Percentiles rank a stretch among this genome's conserved stretches.
Evolutionary conservation across 805 yeast species (phyloP).

Genomic region (Yarrowia sp.): DNA sequence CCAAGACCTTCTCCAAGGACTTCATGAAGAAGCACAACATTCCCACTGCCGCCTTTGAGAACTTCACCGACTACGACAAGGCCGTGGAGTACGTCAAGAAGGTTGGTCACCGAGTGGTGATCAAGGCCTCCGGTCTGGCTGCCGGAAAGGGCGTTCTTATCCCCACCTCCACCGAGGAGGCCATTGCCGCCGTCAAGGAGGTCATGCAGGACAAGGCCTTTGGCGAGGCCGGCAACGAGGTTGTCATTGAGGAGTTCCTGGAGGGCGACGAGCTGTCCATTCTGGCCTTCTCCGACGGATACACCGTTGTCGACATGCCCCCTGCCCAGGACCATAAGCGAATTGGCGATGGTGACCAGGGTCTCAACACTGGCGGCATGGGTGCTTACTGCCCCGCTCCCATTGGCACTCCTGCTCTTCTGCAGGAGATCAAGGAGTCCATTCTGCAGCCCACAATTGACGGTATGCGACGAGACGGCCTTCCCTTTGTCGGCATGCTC

Average conservation of each 20-base stretch:
- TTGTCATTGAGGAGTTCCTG: constrained; percentile 92
- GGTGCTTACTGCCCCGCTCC: constrained; percentile 99
- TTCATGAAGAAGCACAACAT: constrained; percentile 91
- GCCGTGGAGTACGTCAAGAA: constrained; percentile 75
- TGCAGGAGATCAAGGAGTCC: constrained; percentile 72
- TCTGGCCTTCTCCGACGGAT: constrained; percentile 91
- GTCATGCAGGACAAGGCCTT: constrained; percentile 90
- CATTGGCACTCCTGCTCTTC: constrained; percentile 77
- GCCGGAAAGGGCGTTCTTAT: constrained; percentile 98
- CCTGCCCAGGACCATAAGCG: constrained; percentile 99
- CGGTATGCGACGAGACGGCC: constrained; percentile 95
- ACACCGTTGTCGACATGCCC: constrained; percentile 86
- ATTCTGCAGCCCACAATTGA: constrained; percentile 89
- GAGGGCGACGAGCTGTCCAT: constrained; percentile 98
- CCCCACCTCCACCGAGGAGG: constrained; percentile 85
- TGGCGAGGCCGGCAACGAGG: constrained; percentile 93
- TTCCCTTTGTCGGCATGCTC: constrained; percentile 93
- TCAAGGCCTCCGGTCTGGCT: constrained; percentile 97
- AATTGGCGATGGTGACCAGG: constrained; percentile 89
- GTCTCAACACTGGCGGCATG: constrained; percentile 99
- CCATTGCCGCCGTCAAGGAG: constrained; percentile 78
- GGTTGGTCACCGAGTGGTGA: constrained; percentile 78
- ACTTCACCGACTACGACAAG: constrained; percentile 75
- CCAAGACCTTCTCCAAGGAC: constrained; percentile 90
- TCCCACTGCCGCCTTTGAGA: constrained; percentile 91